phyloP scores from a whole-genome alignment of 306 rosid genomes.

The Vicia villosa region DNA sequence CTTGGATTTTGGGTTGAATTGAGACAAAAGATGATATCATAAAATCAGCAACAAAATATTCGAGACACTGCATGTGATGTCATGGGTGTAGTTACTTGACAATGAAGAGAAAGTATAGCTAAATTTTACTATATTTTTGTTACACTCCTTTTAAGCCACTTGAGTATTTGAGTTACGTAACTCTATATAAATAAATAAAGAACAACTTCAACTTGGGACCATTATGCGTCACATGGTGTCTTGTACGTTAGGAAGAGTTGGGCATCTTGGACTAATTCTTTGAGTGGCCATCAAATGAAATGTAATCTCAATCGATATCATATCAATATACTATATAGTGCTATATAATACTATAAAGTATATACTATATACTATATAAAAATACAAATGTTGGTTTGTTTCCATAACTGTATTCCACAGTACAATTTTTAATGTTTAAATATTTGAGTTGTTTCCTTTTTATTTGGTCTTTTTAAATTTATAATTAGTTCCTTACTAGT shows the following conservation, averaged over 20 bases:
- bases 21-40: slow-evolving; percentile 17
- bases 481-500: too few species aligned
- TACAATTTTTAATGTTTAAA: too few species aligned
- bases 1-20: slow-evolving; percentile 13
- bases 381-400: background rate
- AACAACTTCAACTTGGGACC: slow-evolving; percentile 21
- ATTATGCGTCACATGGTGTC: slow-evolving; percentile 4
- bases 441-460: background rate
- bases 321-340: background rate
- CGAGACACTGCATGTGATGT: slow-evolving; percentile 35
- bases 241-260: background rate
- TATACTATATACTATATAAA: background rate
- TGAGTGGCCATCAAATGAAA: background rate
- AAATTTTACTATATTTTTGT: slow-evolving; percentile 2
- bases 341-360: too few species aligned
- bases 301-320: background rate
- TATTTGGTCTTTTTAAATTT: too few species aligned
- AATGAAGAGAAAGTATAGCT: background rate
- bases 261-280: background rate
- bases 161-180: too few species aligned
- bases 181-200: background rate
- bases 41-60: background rate
- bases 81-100: background rate
- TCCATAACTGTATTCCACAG: background rate
- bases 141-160: background rate